phyloP scores from a whole-genome alignment of 768 basidiomycete genomes.

The Lenzites betulinus region DNA sequence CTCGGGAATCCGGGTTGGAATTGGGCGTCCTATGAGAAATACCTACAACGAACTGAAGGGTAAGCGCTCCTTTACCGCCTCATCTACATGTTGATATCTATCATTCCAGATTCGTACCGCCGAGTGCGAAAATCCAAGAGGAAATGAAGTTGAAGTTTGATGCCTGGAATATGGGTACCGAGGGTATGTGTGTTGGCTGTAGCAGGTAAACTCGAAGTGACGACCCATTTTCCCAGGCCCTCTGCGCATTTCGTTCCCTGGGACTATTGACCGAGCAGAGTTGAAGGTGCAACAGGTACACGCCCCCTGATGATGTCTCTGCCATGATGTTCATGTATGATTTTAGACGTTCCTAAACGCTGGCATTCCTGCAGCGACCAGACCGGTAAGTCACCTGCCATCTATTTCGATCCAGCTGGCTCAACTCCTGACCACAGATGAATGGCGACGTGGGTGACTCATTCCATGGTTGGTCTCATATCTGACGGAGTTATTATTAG shows the following conservation, averaged over 20 bases:
- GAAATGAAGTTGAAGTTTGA: constrained; percentile 18
- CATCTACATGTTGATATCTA: not conserved
- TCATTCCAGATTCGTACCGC: constrained; percentile 19
- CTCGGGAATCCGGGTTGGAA: constrained; percentile 34
- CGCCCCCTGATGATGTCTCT: not conserved
- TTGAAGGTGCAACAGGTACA: constrained; percentile 21
- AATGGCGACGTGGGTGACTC: constrained; percentile 24
- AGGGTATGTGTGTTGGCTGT: constrained; percentile 13
- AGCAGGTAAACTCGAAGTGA: not conserved
- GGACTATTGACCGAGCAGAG: constrained; percentile 20
- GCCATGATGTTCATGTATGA: not conserved
- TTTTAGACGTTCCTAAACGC: constrained; percentile 22
- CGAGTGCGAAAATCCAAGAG: constrained; percentile 6
- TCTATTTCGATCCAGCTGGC: not conserved
- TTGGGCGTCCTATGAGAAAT: constrained; percentile 26
- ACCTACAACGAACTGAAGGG: constrained; percentile 27
- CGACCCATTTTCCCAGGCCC: constrained; percentile 17
- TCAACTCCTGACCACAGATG: constrained; percentile 9
- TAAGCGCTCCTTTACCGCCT: not conserved
- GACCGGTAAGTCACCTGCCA: constrained; percentile 15
- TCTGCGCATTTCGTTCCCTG: constrained; percentile 21
- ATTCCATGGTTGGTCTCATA: not conserved
- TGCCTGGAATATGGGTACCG: constrained; percentile 21
- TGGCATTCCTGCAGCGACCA: constrained; percentile 12
- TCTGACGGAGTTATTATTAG: constrained; percentile 13